Conservation (phyloP, 441 rosid genomes). For the Mallotus repandus region DNA sequence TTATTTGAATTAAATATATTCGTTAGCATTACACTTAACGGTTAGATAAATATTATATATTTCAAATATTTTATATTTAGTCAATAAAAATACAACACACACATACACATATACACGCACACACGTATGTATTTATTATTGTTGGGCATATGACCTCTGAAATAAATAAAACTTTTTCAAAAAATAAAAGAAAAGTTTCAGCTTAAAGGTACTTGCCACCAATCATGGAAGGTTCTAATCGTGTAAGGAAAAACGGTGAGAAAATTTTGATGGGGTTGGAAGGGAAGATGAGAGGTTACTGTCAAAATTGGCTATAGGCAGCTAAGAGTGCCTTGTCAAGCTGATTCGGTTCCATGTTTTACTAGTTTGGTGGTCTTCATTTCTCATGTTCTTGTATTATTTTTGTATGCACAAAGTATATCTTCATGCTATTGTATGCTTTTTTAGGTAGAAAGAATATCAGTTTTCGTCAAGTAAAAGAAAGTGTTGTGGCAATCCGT, state of each 20-base stretch:
- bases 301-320: slow-evolving; percentile 1
- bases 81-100: too few species aligned
- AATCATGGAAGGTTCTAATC: background rate
- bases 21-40: too few species aligned
- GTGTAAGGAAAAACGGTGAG: too few species aligned
- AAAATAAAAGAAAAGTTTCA: background rate
- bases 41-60: too few species aligned
- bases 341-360: background rate
- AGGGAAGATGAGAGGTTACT: slow-evolving; percentile 18
- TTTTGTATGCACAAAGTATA: background rate
- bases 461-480: background rate
- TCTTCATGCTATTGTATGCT: background rate
- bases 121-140: too few species aligned
- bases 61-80: too few species aligned
- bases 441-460: background rate
- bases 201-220: slow-evolving; percentile 4
- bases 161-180: too few species aligned
- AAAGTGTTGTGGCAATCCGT: background rate
- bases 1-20: too few species aligned
- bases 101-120: too few species aligned
- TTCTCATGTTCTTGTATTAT: background rate
- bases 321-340: slow-evolving; percentile 7
- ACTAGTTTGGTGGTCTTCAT: background rate
- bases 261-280: background rate
- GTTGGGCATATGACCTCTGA: too few species aligned